Percentiles rank a stretch among this genome's conserved stretches.
Conservation (phyloP, 2,329 filamentous ascomycete genomes). For the Colletotrichum destructivum region DNA sequence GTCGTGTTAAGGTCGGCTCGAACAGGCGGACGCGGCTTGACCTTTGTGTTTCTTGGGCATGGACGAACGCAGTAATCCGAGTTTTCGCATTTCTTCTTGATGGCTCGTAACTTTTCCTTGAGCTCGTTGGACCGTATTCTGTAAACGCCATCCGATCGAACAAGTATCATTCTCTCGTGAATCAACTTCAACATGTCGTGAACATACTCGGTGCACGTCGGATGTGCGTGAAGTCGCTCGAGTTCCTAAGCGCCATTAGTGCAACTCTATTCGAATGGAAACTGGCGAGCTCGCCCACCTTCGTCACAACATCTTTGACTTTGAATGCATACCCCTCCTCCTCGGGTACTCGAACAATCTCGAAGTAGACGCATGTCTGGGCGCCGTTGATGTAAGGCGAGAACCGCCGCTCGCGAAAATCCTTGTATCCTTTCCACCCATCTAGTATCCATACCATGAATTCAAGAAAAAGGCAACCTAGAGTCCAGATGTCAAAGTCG, state of each 20-base stretch:
- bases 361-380: neutral
- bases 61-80: neutral
- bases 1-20: neutral
- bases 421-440: conserved; percentile 19
- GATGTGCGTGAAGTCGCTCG: neutral
- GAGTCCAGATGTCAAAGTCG: conserved; percentile 50
- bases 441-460: conserved; percentile 49
- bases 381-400: neutral
- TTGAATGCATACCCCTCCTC: neutral
- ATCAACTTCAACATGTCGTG: neutral
- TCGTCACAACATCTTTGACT: neutral
- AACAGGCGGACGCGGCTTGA: neutral
- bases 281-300: neutral
- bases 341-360: neutral
- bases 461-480: conserved; percentile 50
- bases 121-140: neutral
- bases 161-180: neutral
- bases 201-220: neutral
- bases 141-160: neutral
- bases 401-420: neutral
- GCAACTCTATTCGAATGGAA: too few species aligned
- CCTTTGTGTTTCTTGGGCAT: neutral
- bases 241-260: neutral
- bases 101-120: neutral
- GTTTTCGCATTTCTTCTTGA: neutral